phyloP scores from a whole-genome alignment of 1,139 yeast species.

The Geotrichum reessii region DNA sequence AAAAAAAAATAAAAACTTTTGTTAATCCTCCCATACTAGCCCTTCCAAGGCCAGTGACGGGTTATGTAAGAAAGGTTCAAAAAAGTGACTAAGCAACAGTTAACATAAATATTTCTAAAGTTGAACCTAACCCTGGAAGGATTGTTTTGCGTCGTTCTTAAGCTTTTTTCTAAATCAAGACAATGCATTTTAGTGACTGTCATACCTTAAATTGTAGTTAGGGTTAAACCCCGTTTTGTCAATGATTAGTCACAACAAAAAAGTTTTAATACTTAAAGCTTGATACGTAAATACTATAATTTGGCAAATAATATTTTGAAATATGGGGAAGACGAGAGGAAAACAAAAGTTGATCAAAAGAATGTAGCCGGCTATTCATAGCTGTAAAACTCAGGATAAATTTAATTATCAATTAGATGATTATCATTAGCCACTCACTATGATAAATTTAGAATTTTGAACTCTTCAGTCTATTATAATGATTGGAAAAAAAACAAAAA shows the following conservation, averaged over 20 bases:
- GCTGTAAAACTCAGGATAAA: too few species aligned
- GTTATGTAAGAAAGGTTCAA: not conserved
- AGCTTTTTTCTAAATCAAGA: not conserved
- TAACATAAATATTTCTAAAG: not conserved
- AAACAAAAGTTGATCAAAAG: too few species aligned
- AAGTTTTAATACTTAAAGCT: too few species aligned
- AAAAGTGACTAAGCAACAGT: not conserved
- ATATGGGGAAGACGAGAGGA: too few species aligned
- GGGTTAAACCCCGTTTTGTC: not conserved
- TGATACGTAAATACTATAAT: not conserved
- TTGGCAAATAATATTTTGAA: too few species aligned
- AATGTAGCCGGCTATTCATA: too few species aligned
- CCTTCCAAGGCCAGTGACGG: not conserved
- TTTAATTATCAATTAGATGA: too few species aligned
- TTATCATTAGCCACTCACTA: too few species aligned
- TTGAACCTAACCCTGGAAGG: not conserved
- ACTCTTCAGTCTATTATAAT: too few species aligned
- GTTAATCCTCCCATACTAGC: not conserved
- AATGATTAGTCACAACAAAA: not conserved
- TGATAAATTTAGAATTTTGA: too few species aligned
- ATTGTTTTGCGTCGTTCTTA: not conserved
- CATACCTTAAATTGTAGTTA: not conserved
- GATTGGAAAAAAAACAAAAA: too few species aligned
- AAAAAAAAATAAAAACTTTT: constrained; percentile 12
- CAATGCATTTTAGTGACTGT: not conserved